These are phyloP conservation scores for Psilocybe tampanensis DNA, from an alignment of 768 basidiomycete genomes.

Conservation along the genomic window DNA sequence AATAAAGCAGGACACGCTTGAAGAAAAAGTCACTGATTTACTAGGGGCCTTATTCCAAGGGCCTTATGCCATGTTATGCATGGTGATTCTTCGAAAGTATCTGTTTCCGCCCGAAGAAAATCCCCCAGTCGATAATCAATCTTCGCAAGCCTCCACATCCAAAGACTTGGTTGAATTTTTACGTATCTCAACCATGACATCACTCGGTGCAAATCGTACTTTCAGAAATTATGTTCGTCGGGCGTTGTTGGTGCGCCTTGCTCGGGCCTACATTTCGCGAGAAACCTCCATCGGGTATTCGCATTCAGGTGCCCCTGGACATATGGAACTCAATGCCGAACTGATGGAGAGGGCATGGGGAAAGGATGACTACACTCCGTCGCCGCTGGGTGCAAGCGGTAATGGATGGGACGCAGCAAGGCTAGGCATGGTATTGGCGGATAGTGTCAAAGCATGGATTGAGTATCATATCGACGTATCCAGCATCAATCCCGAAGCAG, in stretches of 20 bases:
- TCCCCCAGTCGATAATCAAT: conserved; percentile 12
- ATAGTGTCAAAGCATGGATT: conserved; percentile 65
- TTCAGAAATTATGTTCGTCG: conserved; percentile 66
- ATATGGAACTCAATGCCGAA: conserved; percentile 61
- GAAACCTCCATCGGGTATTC: conserved; percentile 55
- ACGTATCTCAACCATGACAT: conserved; percentile 40
- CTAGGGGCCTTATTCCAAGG: conserved; percentile 62
- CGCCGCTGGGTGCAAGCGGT: conserved; percentile 27
- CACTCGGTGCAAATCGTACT: conserved; percentile 63
- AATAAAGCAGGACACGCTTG: conserved; percentile 38
- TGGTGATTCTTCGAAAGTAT: conserved; percentile 60
- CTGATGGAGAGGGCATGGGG: conserved; percentile 77
- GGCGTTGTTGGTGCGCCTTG: conserved; percentile 61
- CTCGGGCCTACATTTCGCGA: conserved; percentile 64
- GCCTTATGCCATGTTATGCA: conserved; percentile 66
- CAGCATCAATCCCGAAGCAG: conserved; percentile 23
- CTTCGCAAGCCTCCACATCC: neutral
- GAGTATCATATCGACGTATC: conserved; percentile 32
- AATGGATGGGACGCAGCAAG: conserved; percentile 69
- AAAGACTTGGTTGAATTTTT: conserved; percentile 2
- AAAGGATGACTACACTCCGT: conserved; percentile 51
- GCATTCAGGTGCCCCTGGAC: conserved; percentile 58
- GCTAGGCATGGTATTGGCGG: conserved; percentile 55
- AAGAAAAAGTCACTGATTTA: conserved; percentile 59
- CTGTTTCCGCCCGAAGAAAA: conserved; percentile 50